Conservation (phyloP, 352 stramenopile genomes). For the Pythium phragmitis region DNA sequence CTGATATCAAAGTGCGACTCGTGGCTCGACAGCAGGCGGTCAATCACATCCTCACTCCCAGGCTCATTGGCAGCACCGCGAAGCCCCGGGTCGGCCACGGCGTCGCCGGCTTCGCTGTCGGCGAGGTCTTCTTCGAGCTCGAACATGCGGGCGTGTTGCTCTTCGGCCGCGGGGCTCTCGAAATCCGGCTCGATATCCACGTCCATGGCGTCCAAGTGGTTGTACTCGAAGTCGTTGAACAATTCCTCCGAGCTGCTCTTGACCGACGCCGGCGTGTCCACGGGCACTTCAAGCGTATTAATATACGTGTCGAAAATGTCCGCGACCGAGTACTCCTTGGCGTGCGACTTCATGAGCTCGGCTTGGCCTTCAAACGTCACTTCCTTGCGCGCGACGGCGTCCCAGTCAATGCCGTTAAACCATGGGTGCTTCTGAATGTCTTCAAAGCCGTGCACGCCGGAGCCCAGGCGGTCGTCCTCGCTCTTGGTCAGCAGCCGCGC, state of each 20-base stretch:
- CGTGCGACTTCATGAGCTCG: conserved; percentile 78
- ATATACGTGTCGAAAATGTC: conserved; percentile 89
- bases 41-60: conserved; percentile 15
- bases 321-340: conserved; percentile 74
- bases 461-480: conserved; percentile 91
- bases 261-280: conserved; percentile 81
- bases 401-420: conserved; percentile 88
- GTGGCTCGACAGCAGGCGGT: conserved; percentile 33
- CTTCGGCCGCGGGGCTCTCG: conserved; percentile 43
- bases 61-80: conserved; percentile 1
- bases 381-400: conserved; percentile 57
- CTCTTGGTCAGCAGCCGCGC: conserved; percentile 93
- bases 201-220: conserved; percentile 67
- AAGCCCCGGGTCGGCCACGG: conserved; percentile 8
- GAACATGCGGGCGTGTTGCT: conserved; percentile 30
- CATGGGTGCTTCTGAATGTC: conserved; percentile 88
- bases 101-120: conserved; percentile 21
- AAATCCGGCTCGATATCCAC: conserved; percentile 30
- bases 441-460: conserved; percentile 82
- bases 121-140: conserved; percentile 31
- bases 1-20: conserved; percentile 78
- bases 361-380: conserved; percentile 66
- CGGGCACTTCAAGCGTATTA: conserved; percentile 79
- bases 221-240: conserved; percentile 84
- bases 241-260: conserved; percentile 69